phyloP scores from a whole-genome alignment of 331 rosid species.

The Pyrus hybrid region DNA sequence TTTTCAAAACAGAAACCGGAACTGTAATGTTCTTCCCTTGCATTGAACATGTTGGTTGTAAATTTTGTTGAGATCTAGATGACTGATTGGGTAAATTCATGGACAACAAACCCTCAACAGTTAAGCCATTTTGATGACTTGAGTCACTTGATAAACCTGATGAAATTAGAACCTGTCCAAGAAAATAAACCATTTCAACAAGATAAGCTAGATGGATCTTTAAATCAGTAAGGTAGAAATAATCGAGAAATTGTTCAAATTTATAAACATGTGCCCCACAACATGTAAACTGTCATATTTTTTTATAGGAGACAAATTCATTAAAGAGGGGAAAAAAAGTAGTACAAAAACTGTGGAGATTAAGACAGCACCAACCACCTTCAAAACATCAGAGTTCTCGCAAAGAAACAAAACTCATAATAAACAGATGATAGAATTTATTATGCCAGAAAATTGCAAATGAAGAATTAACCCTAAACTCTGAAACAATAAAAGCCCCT shows the following conservation, averaged over 20 bases:
- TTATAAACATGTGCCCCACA: not conserved
- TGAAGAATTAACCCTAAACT: not conserved
- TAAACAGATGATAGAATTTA: not conserved
- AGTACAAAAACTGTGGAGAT: no score
- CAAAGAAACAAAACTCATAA: not conserved
- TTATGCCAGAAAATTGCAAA: not conserved
- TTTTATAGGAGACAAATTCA: not conserved
- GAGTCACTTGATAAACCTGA: conserved; percentile 57
- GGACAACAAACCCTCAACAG: conserved; percentile 72
- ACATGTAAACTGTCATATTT: not conserved
- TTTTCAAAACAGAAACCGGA: conserved; percentile 78
- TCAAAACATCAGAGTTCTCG: not conserved
- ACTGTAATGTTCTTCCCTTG: conserved; percentile 44
- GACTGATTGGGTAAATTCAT: conserved; percentile 55
- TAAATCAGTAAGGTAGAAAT: not conserved
- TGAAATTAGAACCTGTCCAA: conserved; percentile 62
- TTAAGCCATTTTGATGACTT: conserved; percentile 46
- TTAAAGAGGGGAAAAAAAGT: not conserved
- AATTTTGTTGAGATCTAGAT: conserved; percentile 27
- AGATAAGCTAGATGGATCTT: not conserved
- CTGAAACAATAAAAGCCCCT: not conserved
- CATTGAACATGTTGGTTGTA: conserved; percentile 33
- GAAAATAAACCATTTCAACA: conserved; percentile 1
- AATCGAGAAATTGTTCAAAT: not conserved
- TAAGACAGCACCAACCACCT: not conserved